These are phyloP conservation scores for Lichtheimia ramosa DNA, from an alignment of 371 early-diverging fungal species.

Conservation along the genomic window DNA sequence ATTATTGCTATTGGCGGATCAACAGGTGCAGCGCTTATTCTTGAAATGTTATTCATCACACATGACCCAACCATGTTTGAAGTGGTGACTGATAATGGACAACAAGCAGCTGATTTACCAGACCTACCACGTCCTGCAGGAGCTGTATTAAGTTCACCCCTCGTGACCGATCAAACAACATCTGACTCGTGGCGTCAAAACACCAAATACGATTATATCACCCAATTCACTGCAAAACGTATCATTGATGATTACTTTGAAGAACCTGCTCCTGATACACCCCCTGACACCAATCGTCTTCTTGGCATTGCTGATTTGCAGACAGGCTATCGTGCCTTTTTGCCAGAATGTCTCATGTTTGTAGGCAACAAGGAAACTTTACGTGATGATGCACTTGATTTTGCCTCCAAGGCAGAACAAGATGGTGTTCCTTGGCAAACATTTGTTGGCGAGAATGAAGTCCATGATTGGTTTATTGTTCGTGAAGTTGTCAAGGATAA, in stretches of 20 bases:
- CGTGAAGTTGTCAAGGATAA: conserved; percentile 51
- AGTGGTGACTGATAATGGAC: conserved; percentile 30
- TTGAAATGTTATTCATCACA: conserved; percentile 50
- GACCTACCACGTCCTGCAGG: conserved; percentile 51
- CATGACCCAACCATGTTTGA: conserved; percentile 52
- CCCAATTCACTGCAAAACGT: conserved; percentile 48
- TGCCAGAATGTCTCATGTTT: conserved; percentile 40
- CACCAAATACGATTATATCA: conserved; percentile 46
- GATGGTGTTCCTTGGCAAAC: conserved; percentile 45
- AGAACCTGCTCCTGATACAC: conserved; percentile 6
- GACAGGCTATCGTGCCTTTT: conserved; percentile 38
- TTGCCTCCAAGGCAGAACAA: conserved; percentile 39
- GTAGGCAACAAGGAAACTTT: conserved; percentile 45
- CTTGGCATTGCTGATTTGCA: conserved; percentile 44
- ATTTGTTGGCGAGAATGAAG: conserved; percentile 32
- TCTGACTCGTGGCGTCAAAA: conserved; percentile 45
- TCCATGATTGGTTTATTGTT: conserved; percentile 53
- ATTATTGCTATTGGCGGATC: conserved; percentile 41
- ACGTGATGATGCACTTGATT: conserved; percentile 43
- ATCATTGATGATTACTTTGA: conserved; percentile 48
- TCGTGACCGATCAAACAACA: conserved; percentile 45
- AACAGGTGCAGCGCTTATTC: conserved; percentile 40
- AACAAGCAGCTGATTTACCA: conserved; percentile 3
- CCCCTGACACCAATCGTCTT: conserved; percentile 22
- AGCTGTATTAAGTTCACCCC: conserved; percentile 38